Percentiles rank a stretch among this genome's conserved stretches.
Conservation (phyloP, 352 stramenopile species). For the Saprolegnia parasitica region DNA sequence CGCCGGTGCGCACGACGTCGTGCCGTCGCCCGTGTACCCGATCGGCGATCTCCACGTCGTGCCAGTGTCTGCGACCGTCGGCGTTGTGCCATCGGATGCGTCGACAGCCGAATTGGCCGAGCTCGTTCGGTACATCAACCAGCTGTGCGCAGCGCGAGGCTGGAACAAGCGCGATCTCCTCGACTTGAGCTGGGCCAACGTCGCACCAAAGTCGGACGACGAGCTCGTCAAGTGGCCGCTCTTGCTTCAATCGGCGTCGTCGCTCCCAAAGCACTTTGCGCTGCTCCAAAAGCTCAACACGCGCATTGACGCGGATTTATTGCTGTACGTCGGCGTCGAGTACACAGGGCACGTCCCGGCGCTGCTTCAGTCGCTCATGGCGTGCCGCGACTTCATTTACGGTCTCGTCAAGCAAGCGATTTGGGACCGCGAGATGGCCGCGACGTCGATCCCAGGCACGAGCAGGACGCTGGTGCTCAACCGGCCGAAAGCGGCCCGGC, state of each 20-base stretch:
- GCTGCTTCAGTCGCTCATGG: background rate
- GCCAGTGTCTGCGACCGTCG: background rate
- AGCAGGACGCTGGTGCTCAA: slow-evolving; percentile 64
- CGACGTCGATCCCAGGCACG: slow-evolving; percentile 41
- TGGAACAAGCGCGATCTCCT: slow-evolving; percentile 47
- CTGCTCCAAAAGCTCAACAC: slow-evolving; percentile 67
- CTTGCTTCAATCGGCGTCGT: slow-evolving; percentile 34
- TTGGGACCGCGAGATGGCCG: slow-evolving; percentile 59
- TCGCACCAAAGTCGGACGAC: slow-evolving; percentile 45
- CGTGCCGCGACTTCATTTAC: slow-evolving; percentile 45
- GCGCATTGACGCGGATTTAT: slow-evolving; percentile 40
- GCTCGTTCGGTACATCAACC: slow-evolving; percentile 71
- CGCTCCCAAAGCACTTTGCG: slow-evolving; percentile 51
- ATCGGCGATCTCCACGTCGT: background rate
- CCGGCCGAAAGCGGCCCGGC: slow-evolving; percentile 69
- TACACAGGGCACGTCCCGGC: background rate
- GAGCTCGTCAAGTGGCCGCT: slow-evolving; percentile 65
- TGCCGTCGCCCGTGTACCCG: background rate
- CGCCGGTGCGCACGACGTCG: background rate
- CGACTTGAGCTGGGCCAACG: slow-evolving; percentile 46
- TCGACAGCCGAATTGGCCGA: slow-evolving; percentile 25
- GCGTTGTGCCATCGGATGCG: background rate
- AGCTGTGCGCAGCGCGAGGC: slow-evolving; percentile 43
- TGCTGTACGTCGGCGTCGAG: slow-evolving; percentile 49
- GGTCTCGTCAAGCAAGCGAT: slow-evolving; percentile 58